A percentile compares a stretch with the other conserved stretches of the same genome.
phyloP scores from a whole-genome alignment of 2,329 filamentous ascomycete species.

The Aspergillus fijiensis region DNA sequence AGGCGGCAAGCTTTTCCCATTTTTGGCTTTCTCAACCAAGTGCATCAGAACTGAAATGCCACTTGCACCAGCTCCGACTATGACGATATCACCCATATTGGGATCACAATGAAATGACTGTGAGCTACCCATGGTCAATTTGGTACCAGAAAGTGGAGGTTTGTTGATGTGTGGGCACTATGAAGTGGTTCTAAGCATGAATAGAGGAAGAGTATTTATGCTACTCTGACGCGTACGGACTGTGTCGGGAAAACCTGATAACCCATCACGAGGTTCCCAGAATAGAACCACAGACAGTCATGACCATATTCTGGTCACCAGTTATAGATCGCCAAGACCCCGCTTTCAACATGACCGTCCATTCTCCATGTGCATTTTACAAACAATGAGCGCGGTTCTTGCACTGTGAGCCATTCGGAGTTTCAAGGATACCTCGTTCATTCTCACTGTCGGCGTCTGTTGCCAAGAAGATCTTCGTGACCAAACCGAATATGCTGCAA shows the following conservation, averaged over 20 bases:
- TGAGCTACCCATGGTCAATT: not conserved
- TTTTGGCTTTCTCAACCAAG: slow-evolving; percentile 6
- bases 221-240: not conserved
- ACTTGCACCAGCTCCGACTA: slow-evolving; percentile 13
- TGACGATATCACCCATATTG: not conserved
- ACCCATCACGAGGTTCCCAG: not conserved
- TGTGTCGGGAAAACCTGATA: not conserved
- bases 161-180: not conserved
- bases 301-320: not conserved
- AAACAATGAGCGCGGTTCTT: not conserved
- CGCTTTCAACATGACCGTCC: not conserved
- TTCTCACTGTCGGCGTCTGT: not conserved
- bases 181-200: not conserved
- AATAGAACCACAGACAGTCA: not conserved
- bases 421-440: not conserved
- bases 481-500: not conserved
- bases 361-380: not conserved
- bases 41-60: slow-evolving; percentile 13
- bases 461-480: not conserved
- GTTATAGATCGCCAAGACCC: not conserved
- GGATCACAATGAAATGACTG: not conserved
- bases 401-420: not conserved
- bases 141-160: not conserved
- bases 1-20: not conserved
- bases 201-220: not conserved